These are phyloP conservation scores for Suillus lakei DNA, from an alignment of 768 basidiomycete species.

Conservation along the genomic window DNA sequence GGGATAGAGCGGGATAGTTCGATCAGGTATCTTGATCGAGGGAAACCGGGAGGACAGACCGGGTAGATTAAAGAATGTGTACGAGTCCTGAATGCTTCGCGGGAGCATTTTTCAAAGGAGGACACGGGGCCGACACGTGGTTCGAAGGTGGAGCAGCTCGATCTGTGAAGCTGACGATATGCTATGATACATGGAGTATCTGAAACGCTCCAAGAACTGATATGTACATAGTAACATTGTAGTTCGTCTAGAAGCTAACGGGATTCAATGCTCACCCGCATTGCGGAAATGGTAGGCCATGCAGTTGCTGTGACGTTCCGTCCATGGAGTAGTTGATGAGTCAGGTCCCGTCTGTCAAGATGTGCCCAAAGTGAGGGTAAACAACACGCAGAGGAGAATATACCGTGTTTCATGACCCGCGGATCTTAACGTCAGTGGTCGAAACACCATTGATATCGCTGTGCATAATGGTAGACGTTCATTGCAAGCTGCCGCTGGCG, in stretches of 20 bases:
- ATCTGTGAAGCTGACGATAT: not conserved
- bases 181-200: not conserved
- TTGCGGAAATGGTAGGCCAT: not conserved
- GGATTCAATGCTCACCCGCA: not conserved
- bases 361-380: not conserved
- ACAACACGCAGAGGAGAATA: not conserved
- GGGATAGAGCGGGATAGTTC: no score
- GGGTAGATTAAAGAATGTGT: not conserved
- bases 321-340: not conserved
- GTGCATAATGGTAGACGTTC: not conserved
- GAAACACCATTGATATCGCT: conserved; percentile 1
- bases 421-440: not conserved
- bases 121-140: conserved; percentile 1
- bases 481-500: not conserved
- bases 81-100: not conserved
- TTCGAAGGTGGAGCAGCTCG: conserved; percentile 1
- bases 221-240: not conserved
- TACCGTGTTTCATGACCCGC: not conserved
- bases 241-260: not conserved
- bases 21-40: not conserved
- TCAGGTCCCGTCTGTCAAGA: not conserved
- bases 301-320: not conserved
- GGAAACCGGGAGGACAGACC: not conserved
- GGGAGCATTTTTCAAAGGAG: not conserved
- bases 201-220: not conserved